Conservation (phyloP, 2,329 filamentous ascomycete genomes). For the Sclerotinia sclerotiorum region DNA sequence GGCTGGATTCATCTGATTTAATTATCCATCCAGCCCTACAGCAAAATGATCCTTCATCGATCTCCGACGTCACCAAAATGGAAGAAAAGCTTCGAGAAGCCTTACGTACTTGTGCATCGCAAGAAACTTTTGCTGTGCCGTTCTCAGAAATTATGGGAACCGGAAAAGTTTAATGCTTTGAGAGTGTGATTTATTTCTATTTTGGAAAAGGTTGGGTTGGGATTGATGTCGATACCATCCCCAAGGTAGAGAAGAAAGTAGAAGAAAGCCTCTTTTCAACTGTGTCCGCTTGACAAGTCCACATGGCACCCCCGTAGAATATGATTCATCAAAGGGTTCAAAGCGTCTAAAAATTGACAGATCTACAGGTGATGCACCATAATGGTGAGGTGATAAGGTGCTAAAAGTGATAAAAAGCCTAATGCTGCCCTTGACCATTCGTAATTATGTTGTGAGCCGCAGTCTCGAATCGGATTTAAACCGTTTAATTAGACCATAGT, state of each 20-base stretch:
- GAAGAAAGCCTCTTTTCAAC: background rate
- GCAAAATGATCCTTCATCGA: conserved; percentile 8
- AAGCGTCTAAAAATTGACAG: conserved; percentile 12
- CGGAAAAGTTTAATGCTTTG: background rate
- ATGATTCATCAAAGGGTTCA: conserved; percentile 1
- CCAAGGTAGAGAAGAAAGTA: background rate
- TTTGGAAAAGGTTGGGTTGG: background rate
- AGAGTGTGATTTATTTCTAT: conserved; percentile 1
- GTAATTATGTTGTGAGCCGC: conserved; percentile 36
- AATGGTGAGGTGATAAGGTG: background rate
- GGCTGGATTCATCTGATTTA: conserved; percentile 2
- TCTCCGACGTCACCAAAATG: background rate
- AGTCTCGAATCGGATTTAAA: conserved; percentile 34
- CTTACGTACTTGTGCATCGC: background rate
- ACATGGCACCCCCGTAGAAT: conserved; percentile 33
- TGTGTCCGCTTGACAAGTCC: conserved; percentile 18
- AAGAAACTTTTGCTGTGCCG: background rate
- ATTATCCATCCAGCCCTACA: conserved; percentile 15
- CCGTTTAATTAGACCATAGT: conserved; percentile 27
- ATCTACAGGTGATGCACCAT: background rate
- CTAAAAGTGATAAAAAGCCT: conserved; percentile 2
- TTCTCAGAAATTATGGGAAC: background rate
- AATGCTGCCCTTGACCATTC: conserved; percentile 3
- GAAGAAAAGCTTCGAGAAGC: conserved; percentile 23
- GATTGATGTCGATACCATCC: background rate